Percentiles rank a stretch among this genome's conserved stretches.
Evolutionary conservation across 148 eudicot genomes (phyloP).

Genomic region (Persicaria tinctoria): DNA sequence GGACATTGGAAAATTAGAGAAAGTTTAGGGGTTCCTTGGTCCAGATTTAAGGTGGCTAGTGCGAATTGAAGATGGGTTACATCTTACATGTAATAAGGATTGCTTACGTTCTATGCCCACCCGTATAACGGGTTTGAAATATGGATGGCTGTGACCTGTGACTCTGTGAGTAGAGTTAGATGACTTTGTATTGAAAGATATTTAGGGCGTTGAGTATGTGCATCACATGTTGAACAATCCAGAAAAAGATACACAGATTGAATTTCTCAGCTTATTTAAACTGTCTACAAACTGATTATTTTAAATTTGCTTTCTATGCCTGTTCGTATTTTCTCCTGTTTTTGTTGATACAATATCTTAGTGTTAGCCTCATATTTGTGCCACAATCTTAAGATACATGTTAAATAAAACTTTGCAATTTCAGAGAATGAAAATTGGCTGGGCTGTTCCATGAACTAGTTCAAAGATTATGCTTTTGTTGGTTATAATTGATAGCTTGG

Average conservation of each 20-base stretch:
- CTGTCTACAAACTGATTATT: not conserved
- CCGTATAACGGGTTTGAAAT: not conserved
- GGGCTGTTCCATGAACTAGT: not conserved
- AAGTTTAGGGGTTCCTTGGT: not conserved
- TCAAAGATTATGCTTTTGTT: not conserved
- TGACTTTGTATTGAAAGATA: not conserved
- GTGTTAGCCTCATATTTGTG: no score
- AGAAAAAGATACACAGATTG: not conserved
- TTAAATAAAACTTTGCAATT: no score
- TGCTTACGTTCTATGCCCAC: not conserved
- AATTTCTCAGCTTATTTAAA: not conserved
- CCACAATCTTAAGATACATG: no score
- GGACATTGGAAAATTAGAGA: not conserved
- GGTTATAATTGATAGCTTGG: not conserved
- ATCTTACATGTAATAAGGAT: not conserved
- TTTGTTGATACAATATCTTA: no score
- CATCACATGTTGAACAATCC: not conserved
- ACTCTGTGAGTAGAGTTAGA: not conserved
- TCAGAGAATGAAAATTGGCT: not conserved
- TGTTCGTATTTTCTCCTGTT: no score
- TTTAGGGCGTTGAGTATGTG: not conserved
- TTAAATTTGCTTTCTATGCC: not conserved
- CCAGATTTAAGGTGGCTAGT: not conserved
- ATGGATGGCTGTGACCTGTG: not conserved
- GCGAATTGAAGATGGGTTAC: not conserved